Evolutionary conservation across 2,329 filamentous ascomycete genomes (phyloP).

Genomic region (Sporothrix inflata): DNA sequence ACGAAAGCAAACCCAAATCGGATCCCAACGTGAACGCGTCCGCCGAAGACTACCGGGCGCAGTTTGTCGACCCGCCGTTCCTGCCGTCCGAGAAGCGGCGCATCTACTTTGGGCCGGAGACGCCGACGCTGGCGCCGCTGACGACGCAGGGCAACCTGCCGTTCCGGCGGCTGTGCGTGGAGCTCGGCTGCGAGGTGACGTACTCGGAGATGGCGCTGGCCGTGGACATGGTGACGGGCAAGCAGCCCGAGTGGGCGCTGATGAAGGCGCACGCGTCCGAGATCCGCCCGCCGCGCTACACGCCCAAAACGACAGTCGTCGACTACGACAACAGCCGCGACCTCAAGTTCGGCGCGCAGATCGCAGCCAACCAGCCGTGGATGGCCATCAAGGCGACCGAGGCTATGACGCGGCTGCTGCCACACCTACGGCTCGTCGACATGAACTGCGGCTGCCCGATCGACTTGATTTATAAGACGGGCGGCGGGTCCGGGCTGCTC

Average conservation of each 20-base stretch:
- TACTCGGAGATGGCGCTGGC: conserved; percentile 99
- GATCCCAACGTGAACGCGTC: conserved; percentile 38
- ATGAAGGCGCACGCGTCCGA: conserved; percentile 92
- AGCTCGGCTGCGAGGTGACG: conserved; percentile 87
- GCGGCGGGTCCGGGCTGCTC: conserved; percentile 89
- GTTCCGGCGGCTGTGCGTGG: conserved; percentile 86
- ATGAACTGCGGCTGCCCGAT: conserved; percentile 98
- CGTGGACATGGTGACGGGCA: conserved; percentile 83
- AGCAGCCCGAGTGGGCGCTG: conserved; percentile 91
- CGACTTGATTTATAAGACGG: conserved; percentile 85
- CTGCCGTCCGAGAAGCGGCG: conserved; percentile 90
- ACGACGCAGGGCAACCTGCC: conserved; percentile 97
- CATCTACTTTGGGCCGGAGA: conserved; percentile 92
- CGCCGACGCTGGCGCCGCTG: conserved; percentile 87
- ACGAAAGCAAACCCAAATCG: conserved; percentile 32
- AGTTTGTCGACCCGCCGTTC: conserved; percentile 83
- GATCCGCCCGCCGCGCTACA: conserved; percentile 69
- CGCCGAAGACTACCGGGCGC: conserved; percentile 74
- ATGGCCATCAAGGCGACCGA: conserved; percentile 87
- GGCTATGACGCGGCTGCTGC: conserved; percentile 73
- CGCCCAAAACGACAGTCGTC: conserved; percentile 52
- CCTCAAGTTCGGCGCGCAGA: conserved; percentile 87
- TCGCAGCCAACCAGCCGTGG: conserved; percentile 91
- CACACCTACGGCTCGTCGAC: conserved; percentile 86
- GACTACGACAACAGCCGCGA: conserved; percentile 83